A percentile compares a stretch with the other conserved stretches of the same genome.
These are phyloP conservation scores for Amylostereum chailletii DNA, from an alignment of 1,284 basidiomycete genomes.

Conservation along the genomic window DNA sequence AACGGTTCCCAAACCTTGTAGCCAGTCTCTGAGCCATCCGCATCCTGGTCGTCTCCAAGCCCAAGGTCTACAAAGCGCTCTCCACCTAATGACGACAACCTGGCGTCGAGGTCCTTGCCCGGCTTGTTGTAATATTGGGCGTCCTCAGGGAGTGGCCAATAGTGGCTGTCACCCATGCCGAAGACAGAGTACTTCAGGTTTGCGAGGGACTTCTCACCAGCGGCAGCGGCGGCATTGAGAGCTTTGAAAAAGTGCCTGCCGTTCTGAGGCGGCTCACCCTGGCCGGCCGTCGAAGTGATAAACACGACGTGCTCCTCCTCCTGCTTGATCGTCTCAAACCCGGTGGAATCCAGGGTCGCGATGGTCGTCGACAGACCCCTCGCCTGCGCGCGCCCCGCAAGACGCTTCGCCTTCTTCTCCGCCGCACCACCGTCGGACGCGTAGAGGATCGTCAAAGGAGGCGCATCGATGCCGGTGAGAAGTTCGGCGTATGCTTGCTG, in stretches of 20 bases:
- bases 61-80: constrained; percentile 69
- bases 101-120: constrained; percentile 81
- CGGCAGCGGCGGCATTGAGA: constrained; percentile 57
- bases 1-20: constrained; percentile 93
- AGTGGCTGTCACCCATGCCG: constrained; percentile 96
- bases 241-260: constrained; percentile 88
- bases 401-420: constrained; percentile 91
- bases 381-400: constrained; percentile 77
- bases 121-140: constrained; percentile 98
- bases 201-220: constrained; percentile 45
- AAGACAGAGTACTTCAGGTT: constrained; percentile 81
- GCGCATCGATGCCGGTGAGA: constrained; percentile 81
- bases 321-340: constrained; percentile 64
- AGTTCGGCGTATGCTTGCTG: constrained; percentile 84
- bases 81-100: constrained; percentile 71
- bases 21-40: constrained; percentile 92
- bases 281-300: constrained; percentile 95
- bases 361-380: constrained; percentile 77
- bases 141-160: constrained; percentile 97
- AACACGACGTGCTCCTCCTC: constrained; percentile 86
- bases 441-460: constrained; percentile 83
- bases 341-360: constrained; percentile 69
- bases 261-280: constrained; percentile 97
- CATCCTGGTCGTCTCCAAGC: constrained; percentile 95
- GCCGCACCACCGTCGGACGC: constrained; percentile 93